These are phyloP conservation scores for Phytophthora sansomeana DNA, from an alignment of 352 stramenopile species.

Conservation along the genomic window DNA sequence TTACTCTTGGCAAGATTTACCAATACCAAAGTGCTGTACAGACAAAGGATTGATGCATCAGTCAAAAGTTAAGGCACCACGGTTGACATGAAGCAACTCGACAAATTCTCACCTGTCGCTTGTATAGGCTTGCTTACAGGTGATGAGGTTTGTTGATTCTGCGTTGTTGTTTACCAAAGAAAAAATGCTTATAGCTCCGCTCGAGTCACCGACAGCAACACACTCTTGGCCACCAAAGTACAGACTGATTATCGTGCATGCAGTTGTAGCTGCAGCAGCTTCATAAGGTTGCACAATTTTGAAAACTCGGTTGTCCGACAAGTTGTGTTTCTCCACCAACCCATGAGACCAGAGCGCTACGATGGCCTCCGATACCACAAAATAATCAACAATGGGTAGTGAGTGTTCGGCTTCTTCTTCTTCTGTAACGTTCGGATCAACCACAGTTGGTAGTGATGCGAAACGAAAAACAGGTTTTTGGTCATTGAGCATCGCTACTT, in stretches of 20 bases:
- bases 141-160: slow-evolving; percentile 1
- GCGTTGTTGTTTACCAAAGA: slow-evolving; percentile 9
- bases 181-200: slow-evolving; percentile 24
- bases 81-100: slow-evolving; percentile 2
- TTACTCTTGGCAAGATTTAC: slow-evolving; percentile 20
- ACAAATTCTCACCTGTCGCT: slow-evolving; percentile 31
- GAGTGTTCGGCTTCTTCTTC: slow-evolving; percentile 8
- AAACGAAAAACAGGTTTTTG: slow-evolving; percentile 25
- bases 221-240: slow-evolving; percentile 16
- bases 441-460: slow-evolving; percentile 15
- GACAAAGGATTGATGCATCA: slow-evolving; percentile 1
- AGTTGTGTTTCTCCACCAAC: slow-evolving; percentile 37
- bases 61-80: not conserved
- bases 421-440: not conserved
- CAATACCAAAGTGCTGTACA: slow-evolving; percentile 19
- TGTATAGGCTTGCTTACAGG: slow-evolving; percentile 29
- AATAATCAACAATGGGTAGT: slow-evolving; percentile 33
- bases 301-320: slow-evolving; percentile 39
- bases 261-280: slow-evolving; percentile 7
- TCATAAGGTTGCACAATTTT: slow-evolving; percentile 32
- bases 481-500: slow-evolving; percentile 41
- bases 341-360: slow-evolving; percentile 45
- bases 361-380: slow-evolving; percentile 30
- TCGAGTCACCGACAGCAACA: slow-evolving; percentile 32
- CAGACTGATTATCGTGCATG: slow-evolving; percentile 26